Percentiles rank a stretch among this genome's conserved stretches.
Conservation (phyloP, 108 stramenopile species). For the Chaetoceros muelleri region DNA sequence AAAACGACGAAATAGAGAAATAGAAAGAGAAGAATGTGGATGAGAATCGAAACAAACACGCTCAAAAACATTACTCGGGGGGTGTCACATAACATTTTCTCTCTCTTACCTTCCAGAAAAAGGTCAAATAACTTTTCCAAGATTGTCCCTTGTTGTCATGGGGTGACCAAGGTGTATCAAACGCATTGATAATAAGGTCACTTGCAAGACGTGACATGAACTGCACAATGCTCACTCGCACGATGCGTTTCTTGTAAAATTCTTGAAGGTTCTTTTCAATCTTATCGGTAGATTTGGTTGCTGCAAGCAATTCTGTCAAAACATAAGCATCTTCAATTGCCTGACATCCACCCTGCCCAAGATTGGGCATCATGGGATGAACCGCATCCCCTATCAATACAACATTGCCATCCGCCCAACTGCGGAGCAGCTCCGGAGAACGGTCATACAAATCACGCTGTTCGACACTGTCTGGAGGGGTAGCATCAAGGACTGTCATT, state of each 20-base stretch:
- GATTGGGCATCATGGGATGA: conserved; percentile 97
- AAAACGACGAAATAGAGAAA: no score
- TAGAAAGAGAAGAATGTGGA: background rate
- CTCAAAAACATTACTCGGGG: no score
- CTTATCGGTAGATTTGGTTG: conserved; percentile 55
- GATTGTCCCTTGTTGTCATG: conserved; percentile 77
- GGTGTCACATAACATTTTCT: background rate
- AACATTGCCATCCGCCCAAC: conserved; percentile 91
- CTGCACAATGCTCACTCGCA: conserved; percentile 85
- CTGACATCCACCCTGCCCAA: conserved; percentile 95
- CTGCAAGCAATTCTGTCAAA: conserved; percentile 78
- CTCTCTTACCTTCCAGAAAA: conserved; percentile 74
- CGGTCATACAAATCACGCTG: conserved; percentile 96
- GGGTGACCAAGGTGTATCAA: conserved; percentile 87
- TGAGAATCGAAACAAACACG: no score
- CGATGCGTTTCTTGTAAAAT: conserved; percentile 84
- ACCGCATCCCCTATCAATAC: conserved; percentile 91
- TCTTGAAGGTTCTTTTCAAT: conserved; percentile 64
- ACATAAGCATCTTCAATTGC: conserved; percentile 95
- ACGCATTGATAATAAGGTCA: conserved; percentile 93
- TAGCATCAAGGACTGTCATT: conserved; percentile 85
- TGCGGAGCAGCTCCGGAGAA: conserved; percentile 75
- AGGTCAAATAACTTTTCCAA: conserved; percentile 87
- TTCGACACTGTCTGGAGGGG: conserved; percentile 85
- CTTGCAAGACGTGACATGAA: conserved; percentile 85